Conservation (phyloP, 495 filamentous ascomycete genomes). For the Xylaria longipes region DNA sequence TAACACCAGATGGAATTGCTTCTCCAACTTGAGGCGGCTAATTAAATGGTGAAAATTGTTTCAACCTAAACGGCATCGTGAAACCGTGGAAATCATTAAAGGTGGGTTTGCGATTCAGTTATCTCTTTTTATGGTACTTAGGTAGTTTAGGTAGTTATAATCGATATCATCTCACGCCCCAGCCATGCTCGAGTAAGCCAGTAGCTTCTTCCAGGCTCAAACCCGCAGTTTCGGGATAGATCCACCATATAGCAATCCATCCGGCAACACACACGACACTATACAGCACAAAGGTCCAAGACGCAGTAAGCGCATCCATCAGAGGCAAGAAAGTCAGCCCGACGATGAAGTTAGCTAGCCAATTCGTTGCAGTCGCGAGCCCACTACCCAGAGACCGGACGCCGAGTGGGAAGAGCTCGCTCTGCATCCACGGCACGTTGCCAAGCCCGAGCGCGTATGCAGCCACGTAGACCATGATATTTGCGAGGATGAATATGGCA, state of each 20-base stretch:
- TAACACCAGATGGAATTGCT: not conserved
- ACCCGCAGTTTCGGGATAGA: slow-evolving; percentile 87
- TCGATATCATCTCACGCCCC: slow-evolving; percentile 63
- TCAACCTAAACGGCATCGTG: not conserved
- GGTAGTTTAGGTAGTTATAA: not conserved
- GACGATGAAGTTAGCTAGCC: slow-evolving; percentile 86
- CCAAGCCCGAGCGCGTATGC: slow-evolving; percentile 88
- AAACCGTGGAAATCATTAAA: not conserved
- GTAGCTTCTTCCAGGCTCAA: slow-evolving; percentile 83
- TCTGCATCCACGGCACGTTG: slow-evolving; percentile 93
- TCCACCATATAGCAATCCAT: slow-evolving; percentile 68
- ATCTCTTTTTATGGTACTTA: not conserved
- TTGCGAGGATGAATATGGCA: slow-evolving; percentile 65
- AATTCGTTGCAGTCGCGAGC: slow-evolving; percentile 87
- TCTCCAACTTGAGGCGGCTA: not conserved
- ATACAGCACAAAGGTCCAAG: slow-evolving; percentile 82
- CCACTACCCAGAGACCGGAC: slow-evolving; percentile 83
- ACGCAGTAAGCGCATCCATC: slow-evolving; percentile 77
- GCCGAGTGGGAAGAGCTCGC: slow-evolving; percentile 84
- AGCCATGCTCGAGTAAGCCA: slow-evolving; percentile 71
- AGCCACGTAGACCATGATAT: slow-evolving; percentile 82
- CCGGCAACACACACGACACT: slow-evolving; percentile 70
- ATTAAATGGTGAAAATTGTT: not conserved
- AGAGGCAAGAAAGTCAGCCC: slow-evolving; percentile 86
- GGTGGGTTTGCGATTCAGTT: not conserved